These are phyloP conservation scores for Phytophthora brassicae DNA, from an alignment of 352 stramenopile genomes.

Conservation along the genomic window DNA sequence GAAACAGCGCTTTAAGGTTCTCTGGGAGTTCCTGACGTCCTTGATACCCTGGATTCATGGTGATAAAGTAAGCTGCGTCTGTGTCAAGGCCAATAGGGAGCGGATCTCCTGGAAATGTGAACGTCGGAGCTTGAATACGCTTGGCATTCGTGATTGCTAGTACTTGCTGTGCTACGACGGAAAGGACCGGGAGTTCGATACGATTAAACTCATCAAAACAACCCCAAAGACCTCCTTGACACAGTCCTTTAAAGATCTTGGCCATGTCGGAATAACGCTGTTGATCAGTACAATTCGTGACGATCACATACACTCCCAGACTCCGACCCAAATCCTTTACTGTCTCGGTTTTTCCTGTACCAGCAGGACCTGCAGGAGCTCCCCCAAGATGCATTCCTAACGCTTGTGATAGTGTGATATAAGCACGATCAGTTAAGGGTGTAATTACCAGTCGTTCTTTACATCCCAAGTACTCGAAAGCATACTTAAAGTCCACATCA, in stretches of 20 bases:
- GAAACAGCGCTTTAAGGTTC: constrained; percentile 93
- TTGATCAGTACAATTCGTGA: constrained; percentile 94
- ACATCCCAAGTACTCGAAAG: constrained; percentile 94
- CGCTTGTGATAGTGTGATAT: constrained; percentile 90
- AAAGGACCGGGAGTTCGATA: constrained; percentile 92
- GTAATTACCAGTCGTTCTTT: constrained; percentile 91
- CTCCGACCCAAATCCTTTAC: constrained; percentile 91
- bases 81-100: constrained; percentile 56
- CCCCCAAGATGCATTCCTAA: constrained; percentile 89
- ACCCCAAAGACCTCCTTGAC: constrained; percentile 90
- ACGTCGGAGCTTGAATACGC: constrained; percentile 45
- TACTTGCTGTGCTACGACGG: constrained; percentile 93
- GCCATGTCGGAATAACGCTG: constrained; percentile 91
- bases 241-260: constrained; percentile 93
- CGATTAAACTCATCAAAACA: constrained; percentile 95
- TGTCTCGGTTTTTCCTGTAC: constrained; percentile 93
- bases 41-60: constrained; percentile 95
- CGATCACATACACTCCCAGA: constrained; percentile 90
- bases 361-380: constrained; percentile 82
- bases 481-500: constrained; percentile 91
- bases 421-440: constrained; percentile 89
- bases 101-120: constrained; percentile 70
- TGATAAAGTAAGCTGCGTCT: constrained; percentile 88
- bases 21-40: constrained; percentile 91
- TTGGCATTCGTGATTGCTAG: constrained; percentile 83